phyloP scores from a whole-genome alignment of 805 yeast genomes.

The Candida broadrunensis region DNA sequence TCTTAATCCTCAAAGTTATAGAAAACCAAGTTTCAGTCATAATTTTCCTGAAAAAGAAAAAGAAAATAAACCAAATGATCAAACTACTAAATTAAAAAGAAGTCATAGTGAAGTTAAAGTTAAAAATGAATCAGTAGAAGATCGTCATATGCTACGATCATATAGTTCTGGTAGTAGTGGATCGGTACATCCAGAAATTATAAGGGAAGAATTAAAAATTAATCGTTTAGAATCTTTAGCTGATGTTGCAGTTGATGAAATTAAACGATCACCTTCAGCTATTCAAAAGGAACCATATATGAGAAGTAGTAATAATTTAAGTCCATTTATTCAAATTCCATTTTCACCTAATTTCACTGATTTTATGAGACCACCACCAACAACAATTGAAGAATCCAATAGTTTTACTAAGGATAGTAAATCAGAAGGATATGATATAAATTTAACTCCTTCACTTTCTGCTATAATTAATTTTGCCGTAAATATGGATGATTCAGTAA shows the following conservation, averaged over 20 bases:
- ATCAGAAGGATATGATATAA: constrained; percentile 13
- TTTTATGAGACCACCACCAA: constrained; percentile 1
- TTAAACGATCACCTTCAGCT: constrained; percentile 13
- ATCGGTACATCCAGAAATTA: neutral
- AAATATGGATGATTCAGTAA: constrained; percentile 18
- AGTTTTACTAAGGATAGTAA: neutral
- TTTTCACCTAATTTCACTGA: constrained; percentile 13
- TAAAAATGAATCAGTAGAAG: neutral
- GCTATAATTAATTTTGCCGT: constrained; percentile 36
- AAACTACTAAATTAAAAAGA: constrained; percentile 8
- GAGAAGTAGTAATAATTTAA: neutral
- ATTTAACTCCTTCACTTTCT: constrained; percentile 35
- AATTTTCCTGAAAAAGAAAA: neutral
- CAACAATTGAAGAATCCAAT: neutral
- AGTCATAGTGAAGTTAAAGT: constrained; percentile 10
- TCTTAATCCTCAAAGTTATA: constrained; percentile 41
- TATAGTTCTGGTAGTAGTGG: neutral
- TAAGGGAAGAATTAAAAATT: constrained; percentile 3
- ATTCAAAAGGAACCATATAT: constrained; percentile 1
- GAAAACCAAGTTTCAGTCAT: constrained; percentile 3
- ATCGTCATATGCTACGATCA: neutral
- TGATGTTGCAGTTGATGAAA: constrained; percentile 33
- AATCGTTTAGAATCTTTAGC: constrained; percentile 28
- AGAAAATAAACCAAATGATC: neutral
- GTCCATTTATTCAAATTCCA: constrained; percentile 4